Percentiles rank a stretch among this genome's conserved stretches.
phyloP scores from a whole-genome alignment of 306 rosid species.

The Mimosa pudica region DNA sequence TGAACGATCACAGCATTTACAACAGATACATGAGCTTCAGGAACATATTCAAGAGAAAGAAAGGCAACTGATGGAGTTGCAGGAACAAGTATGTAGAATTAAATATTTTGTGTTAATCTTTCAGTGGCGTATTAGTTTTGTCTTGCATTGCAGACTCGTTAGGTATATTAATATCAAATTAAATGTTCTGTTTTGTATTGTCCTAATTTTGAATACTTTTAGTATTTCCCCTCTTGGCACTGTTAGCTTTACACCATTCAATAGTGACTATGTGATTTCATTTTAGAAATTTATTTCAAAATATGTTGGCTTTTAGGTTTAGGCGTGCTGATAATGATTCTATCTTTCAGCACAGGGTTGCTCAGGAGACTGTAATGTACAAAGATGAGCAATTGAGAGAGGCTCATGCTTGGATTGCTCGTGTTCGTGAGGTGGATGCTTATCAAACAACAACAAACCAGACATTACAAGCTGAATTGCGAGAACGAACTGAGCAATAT shows the following conservation, averaged over 20 bases:
- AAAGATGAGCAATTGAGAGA: slow-evolving; percentile 94
- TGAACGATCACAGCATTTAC: slow-evolving; percentile 89
- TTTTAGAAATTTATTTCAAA: slow-evolving; percentile 18
- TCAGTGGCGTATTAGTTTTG: background rate
- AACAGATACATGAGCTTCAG: slow-evolving; percentile 89
- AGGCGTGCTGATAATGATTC: slow-evolving; percentile 32
- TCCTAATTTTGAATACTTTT: background rate
- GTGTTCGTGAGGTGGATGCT: slow-evolving; percentile 92
- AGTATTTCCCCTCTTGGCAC: background rate
- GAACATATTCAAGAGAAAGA: slow-evolving; percentile 96
- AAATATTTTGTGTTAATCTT: background rate
- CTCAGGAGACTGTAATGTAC: slow-evolving; percentile 80
- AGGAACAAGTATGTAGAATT: slow-evolving; percentile 70
- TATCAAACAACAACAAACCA: slow-evolving; percentile 83
- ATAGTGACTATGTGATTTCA: background rate
- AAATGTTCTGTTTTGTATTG: background rate
- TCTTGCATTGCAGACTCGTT: background rate
- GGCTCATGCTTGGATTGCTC: slow-evolving; percentile 94
- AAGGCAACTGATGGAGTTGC: slow-evolving; percentile 86
- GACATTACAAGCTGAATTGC: slow-evolving; percentile 84
- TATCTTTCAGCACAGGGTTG: slow-evolving; percentile 84
- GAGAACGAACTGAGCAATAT: slow-evolving; percentile 89
- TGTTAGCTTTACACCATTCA: background rate
- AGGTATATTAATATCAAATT: background rate
- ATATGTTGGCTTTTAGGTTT: background rate